Base-by-base conservation (phyloP, 192 early-diverging fungal species). In the Linnemannia elongata region DNA sequence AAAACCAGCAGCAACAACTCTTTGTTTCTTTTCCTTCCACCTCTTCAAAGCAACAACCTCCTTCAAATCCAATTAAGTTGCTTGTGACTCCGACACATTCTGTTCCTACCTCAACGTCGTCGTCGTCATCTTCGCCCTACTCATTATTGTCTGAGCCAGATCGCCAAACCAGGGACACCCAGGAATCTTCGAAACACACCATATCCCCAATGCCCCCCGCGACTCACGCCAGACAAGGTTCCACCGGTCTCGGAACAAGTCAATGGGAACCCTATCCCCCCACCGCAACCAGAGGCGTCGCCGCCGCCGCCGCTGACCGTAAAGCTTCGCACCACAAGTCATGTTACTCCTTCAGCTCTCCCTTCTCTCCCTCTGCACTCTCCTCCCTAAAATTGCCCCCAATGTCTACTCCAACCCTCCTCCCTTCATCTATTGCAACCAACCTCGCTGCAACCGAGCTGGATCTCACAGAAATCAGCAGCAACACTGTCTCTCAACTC, bases 221-320 rank as follows among this genome's bases (percentile, higher is more conserved):
- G 66, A 75, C 85, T 39, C 85, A 81, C 35, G 55, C 38, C 55
- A 54, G 75, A 38, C 83, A 79, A 76, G 74, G 83, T 36, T 80
- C 80, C 13, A 82, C 74, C 8, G 54, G 35, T 33, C 33, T 74
- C 39, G 76, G 76, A 13, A 39, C 70, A 24, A 63, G 76, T 24
- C 80, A 38, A 15, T 78, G 79, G 85, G 85, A 81, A 42, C 79
- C 85, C 7, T 87, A 78, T 45, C 79, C 81, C 13, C 33, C 84
- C 20, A 63, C 78, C 39, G 30, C 70, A 10, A 49, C 69, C 2
- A 79, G 41, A 27, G 60, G 27, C 22, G 20, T 30, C 20, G 15
- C 49, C 6, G n/a, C 41, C 0, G n/a, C 41, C 0, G 8, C 22
- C 3, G 60, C 27, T 18, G 55, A 72, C 39, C 75, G 69, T 27